Base-by-base conservation (phyloP, 164 flowering plant species). In the Echeveria elegans region DNA sequence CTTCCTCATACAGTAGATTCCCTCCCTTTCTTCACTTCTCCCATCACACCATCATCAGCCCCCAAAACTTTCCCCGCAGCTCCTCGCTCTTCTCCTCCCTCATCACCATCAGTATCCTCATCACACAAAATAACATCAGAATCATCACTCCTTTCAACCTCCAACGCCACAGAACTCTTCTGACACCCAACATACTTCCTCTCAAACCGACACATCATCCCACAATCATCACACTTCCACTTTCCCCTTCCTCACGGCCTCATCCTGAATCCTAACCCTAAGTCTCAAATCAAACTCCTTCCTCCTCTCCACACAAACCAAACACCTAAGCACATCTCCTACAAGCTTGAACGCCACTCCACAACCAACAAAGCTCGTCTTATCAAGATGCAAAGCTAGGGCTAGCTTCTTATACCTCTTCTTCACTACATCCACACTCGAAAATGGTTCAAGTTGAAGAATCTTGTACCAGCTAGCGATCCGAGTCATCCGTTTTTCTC, bases 291-390 rank as follows among this genome's bases (percentile, higher is more conserved):
- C 98, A 69, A 80, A 93, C 60, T 83, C 90, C 67, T 83, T 85
- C 69, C 89, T 67, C 75, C 77, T 71, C 53, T 71, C 43, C 73
- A 73, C 83, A 72, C 90, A 96, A 10, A 84, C 78, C 41, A 92
- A 76, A 38, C 83, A 76, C 21, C 78, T 66, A 68, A 82, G 77
- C 41, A 83, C 97, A 53, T 90, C 89, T 29, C 79, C 82, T 6
- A 92, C 86, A 38, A 76, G 77, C 77, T 88, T 88, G 71, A 92
- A 87, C 28, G 93, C 98, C 64, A 87, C 97, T 53, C 85, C 92
- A 21, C 84, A 82, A 11, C 84, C 93, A 0, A 37, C 37, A 66
- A 72, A 76, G 0, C 80, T 65, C 70, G 79, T 88, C 74, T 90
- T 92, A 68, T 90, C 97, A 5, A 96, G 97, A 63, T 88, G 96